Base-by-base conservation (phyloP, 108 stramenopile genomes). In the Cyclostephanos tholiformis region DNA sequence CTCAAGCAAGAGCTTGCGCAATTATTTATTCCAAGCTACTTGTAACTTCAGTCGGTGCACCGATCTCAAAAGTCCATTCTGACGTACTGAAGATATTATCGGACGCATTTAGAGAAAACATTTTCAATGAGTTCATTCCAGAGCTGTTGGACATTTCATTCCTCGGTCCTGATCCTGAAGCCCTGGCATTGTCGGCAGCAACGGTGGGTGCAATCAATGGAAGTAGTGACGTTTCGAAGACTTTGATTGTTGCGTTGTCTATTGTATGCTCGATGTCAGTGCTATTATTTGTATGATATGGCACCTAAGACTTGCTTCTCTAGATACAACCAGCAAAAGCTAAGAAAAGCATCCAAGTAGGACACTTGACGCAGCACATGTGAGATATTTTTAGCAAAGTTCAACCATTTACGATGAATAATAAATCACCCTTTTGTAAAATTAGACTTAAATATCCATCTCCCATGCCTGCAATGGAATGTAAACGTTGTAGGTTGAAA, bases 91-190 rank as follows among this genome's bases (percentile, higher is more conserved):
- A 39, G 30, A 58, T 82, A 5, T 60, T 82, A 39, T 16, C 29
- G 14, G 75, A 72, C 55, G 70, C 74, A 5, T 76, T 76, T 50
- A 38, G 65, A 48, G 51, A 55, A n/a, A 71, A 55, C 6, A 63
- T 51, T 4, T 67, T 82, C 59, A 43, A 48, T 0, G 71, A 71
- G 23, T 55, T 67, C 36, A 65, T 76, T 19, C 68, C 81, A 11
- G 74, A 75, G n/a, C 16, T 82, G 2, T 43, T 82, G 13, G 39
- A 63, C 19, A 52, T 70, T 17, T 58, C 69, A 27, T 82, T 68
- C 52, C 69, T 82, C 6, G 81, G 81, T 22, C 81, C 81, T 30
- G 72, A 80, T 44, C 63, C 63, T 20, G 62, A 59, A 11, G 61
- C 44, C 14, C 17, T 62, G 22, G n/a, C 36, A 7, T 62, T 62